Evolutionary conservation across 2,329 filamentous ascomycete genomes (phyloP).

Genomic region (Talaromyces islandicus): DNA sequence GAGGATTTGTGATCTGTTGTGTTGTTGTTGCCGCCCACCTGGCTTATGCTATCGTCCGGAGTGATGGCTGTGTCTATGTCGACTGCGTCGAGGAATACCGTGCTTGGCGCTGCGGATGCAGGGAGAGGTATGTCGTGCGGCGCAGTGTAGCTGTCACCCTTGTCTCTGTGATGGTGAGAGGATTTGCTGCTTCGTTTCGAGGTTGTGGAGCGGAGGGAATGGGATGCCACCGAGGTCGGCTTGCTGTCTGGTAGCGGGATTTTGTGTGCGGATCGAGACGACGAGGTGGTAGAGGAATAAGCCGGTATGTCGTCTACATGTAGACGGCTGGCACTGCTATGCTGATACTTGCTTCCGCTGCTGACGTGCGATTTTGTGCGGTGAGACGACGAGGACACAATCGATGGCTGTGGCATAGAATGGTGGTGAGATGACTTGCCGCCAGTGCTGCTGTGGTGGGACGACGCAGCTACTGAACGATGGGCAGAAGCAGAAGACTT

Average conservation of each 20-base stretch:
- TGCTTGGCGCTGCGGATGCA: constrained; percentile 25
- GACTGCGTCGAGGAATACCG: constrained; percentile 19
- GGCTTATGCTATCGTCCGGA: constrained; percentile 72
- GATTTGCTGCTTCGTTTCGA: constrained; percentile 10
- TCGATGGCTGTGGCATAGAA: background rate
- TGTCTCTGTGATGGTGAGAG: background rate
- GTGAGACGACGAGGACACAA: background rate
- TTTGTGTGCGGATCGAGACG: constrained; percentile 29
- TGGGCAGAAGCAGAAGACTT: constrained; percentile 19
- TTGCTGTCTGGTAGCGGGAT: constrained; percentile 31
- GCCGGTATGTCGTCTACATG: background rate
- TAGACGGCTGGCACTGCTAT: background rate
- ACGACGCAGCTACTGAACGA: constrained; percentile 10
- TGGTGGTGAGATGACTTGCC: constrained; percentile 7
- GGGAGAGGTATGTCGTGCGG: constrained; percentile 24
- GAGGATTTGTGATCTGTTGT: constrained; percentile 10
- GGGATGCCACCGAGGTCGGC: constrained; percentile 15
- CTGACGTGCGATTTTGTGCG: constrained; percentile 13
- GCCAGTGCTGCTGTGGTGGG: background rate
- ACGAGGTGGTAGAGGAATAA: constrained; percentile 19
- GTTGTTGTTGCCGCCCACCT: constrained; percentile 43
- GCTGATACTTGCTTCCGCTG: background rate
- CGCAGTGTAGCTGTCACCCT: constrained; percentile 11
- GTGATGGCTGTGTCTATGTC: constrained; percentile 52
- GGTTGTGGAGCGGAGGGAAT: constrained; percentile 14